Base-by-base conservation (phyloP, 805 yeast genomes). In the Myxozyma lipomycoides region DNA sequence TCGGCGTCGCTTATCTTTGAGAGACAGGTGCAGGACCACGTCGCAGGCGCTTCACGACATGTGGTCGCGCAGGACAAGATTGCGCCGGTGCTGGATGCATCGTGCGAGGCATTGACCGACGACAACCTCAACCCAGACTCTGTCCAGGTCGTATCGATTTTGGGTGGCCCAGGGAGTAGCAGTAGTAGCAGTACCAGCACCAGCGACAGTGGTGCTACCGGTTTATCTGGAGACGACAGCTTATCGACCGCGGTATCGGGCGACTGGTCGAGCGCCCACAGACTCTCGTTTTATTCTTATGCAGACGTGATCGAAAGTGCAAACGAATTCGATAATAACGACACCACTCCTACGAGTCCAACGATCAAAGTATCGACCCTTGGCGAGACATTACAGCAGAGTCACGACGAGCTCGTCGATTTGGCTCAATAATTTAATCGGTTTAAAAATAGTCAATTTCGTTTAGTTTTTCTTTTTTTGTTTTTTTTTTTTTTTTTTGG, bases 11-110 rank as follows among this genome's bases (percentile, higher is more conserved):
- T 76, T 62, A 83, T 83, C 61, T 84, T 79, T 62, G 89, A 82
- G 59, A 72, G 87, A 49, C 73, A 77, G 43, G 87, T 82, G 6
- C 84, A 82, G 62, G 86, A 81, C 79, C 79, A 4, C 54, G 49
- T 17, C 38, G 65, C 63, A 25, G 51, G 70, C 40, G 71, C 74
- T 30, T 66, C 67, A 3, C 73, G 69, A 60, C 68, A 73, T 67
- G 32, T 28, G 32, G 32, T 12, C 7, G 60, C 68, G 34, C 86
- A 86, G 65, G 85, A 88, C 66, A 78, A 69, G 59, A 85, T 87
- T 19, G 85, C 95, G 1, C 90, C 96, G 0, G 86, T 86, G 4
- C 71, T 87, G 59, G 95, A 86, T 61, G 87, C 95, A 6, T 78
- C 93, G 3, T 76, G 82, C 18, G 79, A 83, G 52, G 71, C 85